Evolutionary conservation across 306 rosid genomes (phyloP).

Genomic region (Cicer pinnatifidum): DNA sequence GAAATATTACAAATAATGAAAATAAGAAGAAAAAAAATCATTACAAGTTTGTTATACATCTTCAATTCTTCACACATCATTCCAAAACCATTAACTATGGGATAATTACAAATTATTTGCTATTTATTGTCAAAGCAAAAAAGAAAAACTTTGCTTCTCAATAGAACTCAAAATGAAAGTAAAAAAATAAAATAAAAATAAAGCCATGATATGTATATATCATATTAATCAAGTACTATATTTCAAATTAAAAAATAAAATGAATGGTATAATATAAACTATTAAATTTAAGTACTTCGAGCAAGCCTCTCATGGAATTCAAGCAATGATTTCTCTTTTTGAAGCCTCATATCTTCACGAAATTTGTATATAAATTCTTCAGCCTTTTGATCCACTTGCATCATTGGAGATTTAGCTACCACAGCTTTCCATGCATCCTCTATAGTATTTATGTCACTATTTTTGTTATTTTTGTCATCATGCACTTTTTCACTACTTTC

Average conservation of each 20-base stretch:
- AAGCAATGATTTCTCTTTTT: slow-evolving; percentile 54
- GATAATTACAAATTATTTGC: not conserved
- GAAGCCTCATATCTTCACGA: slow-evolving; percentile 54
- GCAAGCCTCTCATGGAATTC: slow-evolving; percentile 55
- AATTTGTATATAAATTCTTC: slow-evolving; percentile 51
- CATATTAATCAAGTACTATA: not conserved
- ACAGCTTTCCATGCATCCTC: slow-evolving; percentile 60
- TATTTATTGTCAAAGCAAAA: not conserved
- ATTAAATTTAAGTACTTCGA: slow-evolving; percentile 42
- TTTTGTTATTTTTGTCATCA: slow-evolving; percentile 1
- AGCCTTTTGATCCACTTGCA: slow-evolving; percentile 54
- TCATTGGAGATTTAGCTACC: slow-evolving; percentile 51
- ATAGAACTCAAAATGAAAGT: slow-evolving; percentile 4
- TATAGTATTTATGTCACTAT: slow-evolving; percentile 34
- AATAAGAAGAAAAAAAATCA: not conserved
- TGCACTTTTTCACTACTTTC: slow-evolving; percentile 35
- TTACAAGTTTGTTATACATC: slow-evolving; percentile 14
- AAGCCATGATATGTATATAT: slow-evolving; percentile 20
- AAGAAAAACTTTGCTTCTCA: slow-evolving; percentile 23
- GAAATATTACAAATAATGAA: slow-evolving; percentile 8
- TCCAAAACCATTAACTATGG: not conserved
- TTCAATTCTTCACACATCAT: slow-evolving; percentile 10
- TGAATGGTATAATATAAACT: not conserved
- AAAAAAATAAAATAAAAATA: not conserved
- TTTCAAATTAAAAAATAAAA: slow-evolving; percentile 28